Percentiles rank a stretch among this genome's conserved stretches.
Conservation (phyloP, 2,329 filamentous ascomycete genomes). For the Fusarium papillatum region DNA sequence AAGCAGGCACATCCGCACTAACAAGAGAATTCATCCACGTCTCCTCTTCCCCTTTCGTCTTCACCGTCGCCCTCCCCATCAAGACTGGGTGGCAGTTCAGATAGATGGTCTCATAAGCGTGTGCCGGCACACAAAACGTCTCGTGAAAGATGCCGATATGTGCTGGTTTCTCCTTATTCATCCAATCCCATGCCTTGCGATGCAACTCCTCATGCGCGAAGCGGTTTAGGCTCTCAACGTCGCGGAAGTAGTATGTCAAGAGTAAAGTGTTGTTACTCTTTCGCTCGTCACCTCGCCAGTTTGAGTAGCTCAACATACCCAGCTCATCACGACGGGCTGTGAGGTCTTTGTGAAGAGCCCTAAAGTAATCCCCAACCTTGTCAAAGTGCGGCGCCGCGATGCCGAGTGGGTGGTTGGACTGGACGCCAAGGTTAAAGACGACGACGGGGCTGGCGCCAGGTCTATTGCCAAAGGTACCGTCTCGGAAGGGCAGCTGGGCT, state of each 20-base stretch:
- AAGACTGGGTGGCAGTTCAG: slow-evolving; percentile 56
- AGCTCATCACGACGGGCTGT: slow-evolving; percentile 55
- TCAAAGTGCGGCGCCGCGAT: slow-evolving; percentile 58
- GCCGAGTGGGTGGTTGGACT: slow-evolving; percentile 64
- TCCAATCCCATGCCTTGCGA: slow-evolving; percentile 64
- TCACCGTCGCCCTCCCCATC: slow-evolving; percentile 48
- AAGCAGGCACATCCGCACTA: slow-evolving; percentile 43
- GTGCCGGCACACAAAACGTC: slow-evolving; percentile 59
- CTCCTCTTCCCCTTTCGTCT: slow-evolving; percentile 37
- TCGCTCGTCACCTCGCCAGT: slow-evolving; percentile 55
- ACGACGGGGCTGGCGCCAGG: slow-evolving; percentile 50
- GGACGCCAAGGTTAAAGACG: slow-evolving; percentile 60
- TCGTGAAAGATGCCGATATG: slow-evolving; percentile 69
- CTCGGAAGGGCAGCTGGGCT: slow-evolving; percentile 49
- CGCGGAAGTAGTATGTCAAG: slow-evolving; percentile 64
- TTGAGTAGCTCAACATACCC: slow-evolving; percentile 60
- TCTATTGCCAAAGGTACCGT: slow-evolving; percentile 43
- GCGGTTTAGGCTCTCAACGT: slow-evolving; percentile 60
- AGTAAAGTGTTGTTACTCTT: slow-evolving; percentile 57
- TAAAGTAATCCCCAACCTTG: slow-evolving; percentile 55
- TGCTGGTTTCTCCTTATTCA: slow-evolving; percentile 50
- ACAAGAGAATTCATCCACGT: slow-evolving; percentile 53
- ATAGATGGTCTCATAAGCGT: slow-evolving; percentile 66
- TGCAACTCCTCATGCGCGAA: slow-evolving; percentile 66
- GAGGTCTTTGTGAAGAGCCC: slow-evolving; percentile 52